Percentiles rank a stretch among this genome's conserved stretches.
Evolutionary conservation across 139 green algal genomes (phyloP).

Genomic region (Trebouxia sp.): DNA sequence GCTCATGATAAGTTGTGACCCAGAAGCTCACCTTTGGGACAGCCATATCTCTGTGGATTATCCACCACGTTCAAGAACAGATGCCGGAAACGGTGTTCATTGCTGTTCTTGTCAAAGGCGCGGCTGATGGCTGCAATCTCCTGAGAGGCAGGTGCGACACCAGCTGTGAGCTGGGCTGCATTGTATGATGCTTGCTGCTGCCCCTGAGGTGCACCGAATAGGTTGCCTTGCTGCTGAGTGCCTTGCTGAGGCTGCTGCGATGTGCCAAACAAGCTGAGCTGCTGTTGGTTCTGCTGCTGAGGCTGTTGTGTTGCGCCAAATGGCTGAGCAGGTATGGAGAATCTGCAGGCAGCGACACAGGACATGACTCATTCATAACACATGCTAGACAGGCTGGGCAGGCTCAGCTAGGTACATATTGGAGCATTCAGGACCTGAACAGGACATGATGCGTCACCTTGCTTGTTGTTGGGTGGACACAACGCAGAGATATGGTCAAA

Average conservation of each 20-base stretch:
- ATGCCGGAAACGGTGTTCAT: slow-evolving; percentile 65
- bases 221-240: not conserved
- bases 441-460: not conserved
- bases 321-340: not conserved
- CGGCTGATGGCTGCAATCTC: slow-evolving; percentile 54
- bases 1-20: too few relatives aligned
- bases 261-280: slow-evolving; percentile 21
- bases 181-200: slow-evolving; percentile 22
- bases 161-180: slow-evolving; percentile 2
- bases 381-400: too few relatives aligned
- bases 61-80: slow-evolving; percentile 76
- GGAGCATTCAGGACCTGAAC: not conserved
- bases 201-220: slow-evolving; percentile 36
- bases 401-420: too few relatives aligned
- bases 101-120: slow-evolving; percentile 38
- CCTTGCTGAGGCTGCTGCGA: slow-evolving; percentile 17
- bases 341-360: not conserved
- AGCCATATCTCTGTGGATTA: slow-evolving; percentile 56
- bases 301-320: slow-evolving; percentile 4
- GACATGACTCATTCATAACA: not conserved
- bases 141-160: slow-evolving; percentile 33
- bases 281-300: slow-evolving; percentile 21
- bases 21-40: not conserved
- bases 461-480: not conserved
- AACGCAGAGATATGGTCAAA: not conserved